Evolutionary conservation across 2,329 filamentous ascomycete species (phyloP).

Genomic region (Emmonsiellopsis sp.): DNA sequence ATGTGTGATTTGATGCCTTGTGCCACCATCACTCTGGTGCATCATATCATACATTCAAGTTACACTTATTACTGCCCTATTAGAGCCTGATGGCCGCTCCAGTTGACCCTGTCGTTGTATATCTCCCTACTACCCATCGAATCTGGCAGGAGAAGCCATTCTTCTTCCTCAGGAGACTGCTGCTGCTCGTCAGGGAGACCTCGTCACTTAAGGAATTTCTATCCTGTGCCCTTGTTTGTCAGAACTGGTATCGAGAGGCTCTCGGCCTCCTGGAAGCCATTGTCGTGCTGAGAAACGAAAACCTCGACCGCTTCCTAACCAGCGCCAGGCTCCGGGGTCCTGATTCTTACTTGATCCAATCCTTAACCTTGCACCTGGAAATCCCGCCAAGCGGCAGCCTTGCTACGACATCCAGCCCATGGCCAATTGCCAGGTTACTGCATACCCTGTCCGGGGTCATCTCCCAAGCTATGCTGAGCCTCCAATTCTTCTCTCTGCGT

Average conservation of each 20-base stretch:
- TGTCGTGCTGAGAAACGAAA: neutral
- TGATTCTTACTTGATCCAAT: neutral
- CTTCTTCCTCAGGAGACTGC: neutral
- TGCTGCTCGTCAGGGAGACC: slow-evolving; percentile 3
- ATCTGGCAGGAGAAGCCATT: neutral
- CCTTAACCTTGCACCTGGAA: slow-evolving; percentile 3
- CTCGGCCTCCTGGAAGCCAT: neutral
- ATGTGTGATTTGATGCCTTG: no score
- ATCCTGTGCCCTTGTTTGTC: slow-evolving; percentile 3
- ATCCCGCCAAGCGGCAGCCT: neutral
- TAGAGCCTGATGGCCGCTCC: no score
- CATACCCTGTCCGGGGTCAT: slow-evolving; percentile 1
- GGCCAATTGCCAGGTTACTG: neutral
- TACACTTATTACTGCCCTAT: no score
- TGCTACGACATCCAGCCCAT: neutral
- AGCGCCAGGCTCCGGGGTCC: neutral
- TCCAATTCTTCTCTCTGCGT: slow-evolving; percentile 4
- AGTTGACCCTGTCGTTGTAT: neutral
- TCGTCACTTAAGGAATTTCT: slow-evolving; percentile 1
- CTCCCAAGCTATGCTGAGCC: neutral
- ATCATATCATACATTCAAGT: no score
- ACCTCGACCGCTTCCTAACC: neutral
- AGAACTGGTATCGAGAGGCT: slow-evolving; percentile 1
- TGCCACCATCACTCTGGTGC: no score
- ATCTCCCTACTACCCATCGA: neutral